Conservation (phyloP, 768 basidiomycete species). For the Suillus clintonianus region DNA sequence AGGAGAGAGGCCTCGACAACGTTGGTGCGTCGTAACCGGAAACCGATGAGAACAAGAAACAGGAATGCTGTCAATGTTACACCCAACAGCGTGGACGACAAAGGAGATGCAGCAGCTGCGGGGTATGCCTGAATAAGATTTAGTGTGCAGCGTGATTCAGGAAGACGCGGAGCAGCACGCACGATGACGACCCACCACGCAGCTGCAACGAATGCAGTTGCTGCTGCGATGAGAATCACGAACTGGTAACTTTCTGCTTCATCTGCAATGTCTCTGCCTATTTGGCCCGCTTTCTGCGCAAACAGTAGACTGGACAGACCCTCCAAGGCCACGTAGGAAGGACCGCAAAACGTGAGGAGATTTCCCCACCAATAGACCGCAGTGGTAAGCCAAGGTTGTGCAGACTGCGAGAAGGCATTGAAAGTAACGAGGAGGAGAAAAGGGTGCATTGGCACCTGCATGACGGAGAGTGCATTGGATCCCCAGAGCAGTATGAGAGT, state of each 20-base stretch:
- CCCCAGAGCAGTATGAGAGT: constrained; percentile 73
- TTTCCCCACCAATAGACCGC: constrained; percentile 74
- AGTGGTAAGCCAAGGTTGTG: constrained; percentile 55
- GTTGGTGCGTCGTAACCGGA: constrained; percentile 84
- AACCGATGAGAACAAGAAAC: constrained; percentile 91
- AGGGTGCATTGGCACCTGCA: constrained; percentile 86
- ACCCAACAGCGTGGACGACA: constrained; percentile 88
- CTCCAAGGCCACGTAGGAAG: constrained; percentile 80
- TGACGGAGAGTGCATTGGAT: constrained; percentile 68
- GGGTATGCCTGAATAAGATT: constrained; percentile 65
- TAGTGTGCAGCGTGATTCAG: background rate
- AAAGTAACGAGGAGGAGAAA: constrained; percentile 86
- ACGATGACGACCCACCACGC: constrained; percentile 88
- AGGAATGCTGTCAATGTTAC: constrained; percentile 85
- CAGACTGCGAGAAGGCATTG: constrained; percentile 74
- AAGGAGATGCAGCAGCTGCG: constrained; percentile 76
- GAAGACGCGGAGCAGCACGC: constrained; percentile 31
- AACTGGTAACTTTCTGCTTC: constrained; percentile 79
- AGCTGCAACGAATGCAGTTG: constrained; percentile 76
- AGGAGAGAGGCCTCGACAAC: constrained; percentile 90
- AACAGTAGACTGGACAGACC: constrained; percentile 83
- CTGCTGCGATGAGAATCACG: constrained; percentile 71
- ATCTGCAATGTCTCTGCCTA: constrained; percentile 70
- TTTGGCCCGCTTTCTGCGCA: constrained; percentile 78
- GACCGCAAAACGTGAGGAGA: constrained; percentile 68